phyloP scores from a whole-genome alignment of 228 moss, liverwort and hornwort species.

The Sphagnum magellanicum region DNA sequence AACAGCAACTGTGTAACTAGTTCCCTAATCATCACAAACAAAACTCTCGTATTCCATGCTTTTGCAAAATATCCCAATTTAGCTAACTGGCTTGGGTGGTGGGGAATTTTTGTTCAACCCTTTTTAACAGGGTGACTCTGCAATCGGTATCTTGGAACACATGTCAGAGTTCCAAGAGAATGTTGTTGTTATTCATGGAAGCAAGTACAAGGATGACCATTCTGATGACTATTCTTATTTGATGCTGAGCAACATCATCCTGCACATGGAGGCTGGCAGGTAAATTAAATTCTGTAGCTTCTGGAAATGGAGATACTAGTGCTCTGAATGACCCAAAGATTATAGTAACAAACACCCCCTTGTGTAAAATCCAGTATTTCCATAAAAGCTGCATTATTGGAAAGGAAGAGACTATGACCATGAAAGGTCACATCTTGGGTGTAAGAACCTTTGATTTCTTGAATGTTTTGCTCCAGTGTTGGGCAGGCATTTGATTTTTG shows the following conservation, averaged over 20 bases:
- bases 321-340: too few species aligned
- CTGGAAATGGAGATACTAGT: too few species aligned
- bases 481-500: not conserved
- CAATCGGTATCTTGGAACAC: constrained; percentile 41
- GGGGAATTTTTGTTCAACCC: too few species aligned
- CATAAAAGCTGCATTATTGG: too few species aligned
- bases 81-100: too few species aligned
- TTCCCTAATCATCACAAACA: too few species aligned
- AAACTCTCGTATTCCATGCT: too few species aligned
- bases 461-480: not conserved
- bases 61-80: too few species aligned
- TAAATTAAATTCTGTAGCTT: constrained; percentile 2
- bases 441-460: not conserved
- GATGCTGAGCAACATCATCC: constrained; percentile 52
- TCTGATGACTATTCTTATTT: constrained; percentile 56
- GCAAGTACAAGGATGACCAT: constrained; percentile 53
- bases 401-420: too few species aligned
- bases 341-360: too few species aligned
- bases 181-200: constrained; percentile 48
- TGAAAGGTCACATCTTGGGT: not conserved
- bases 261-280: constrained; percentile 68
- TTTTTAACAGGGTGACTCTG: constrained; percentile 41
- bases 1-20: too few species aligned
- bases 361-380: too few species aligned
- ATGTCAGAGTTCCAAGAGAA: constrained; percentile 32